Percentiles rank a stretch among this genome's conserved stretches.
These are phyloP conservation scores for Nelumbo lutea DNA, from an alignment of 164 flowering plant species.

Conservation along the genomic window DNA sequence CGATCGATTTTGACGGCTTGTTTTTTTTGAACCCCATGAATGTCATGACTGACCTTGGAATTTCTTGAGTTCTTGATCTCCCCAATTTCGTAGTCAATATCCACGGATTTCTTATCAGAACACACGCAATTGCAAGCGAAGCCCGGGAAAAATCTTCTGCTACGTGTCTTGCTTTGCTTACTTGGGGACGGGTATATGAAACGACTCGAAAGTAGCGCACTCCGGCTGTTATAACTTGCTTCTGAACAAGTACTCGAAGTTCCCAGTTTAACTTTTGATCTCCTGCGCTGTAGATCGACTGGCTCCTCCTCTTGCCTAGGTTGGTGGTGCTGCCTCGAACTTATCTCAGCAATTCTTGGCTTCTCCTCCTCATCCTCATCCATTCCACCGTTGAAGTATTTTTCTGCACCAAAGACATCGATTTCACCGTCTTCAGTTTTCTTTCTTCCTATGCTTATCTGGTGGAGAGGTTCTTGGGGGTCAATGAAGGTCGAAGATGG, in stretches of 20 bases:
- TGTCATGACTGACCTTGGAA: constrained; percentile 8
- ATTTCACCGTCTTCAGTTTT: constrained; percentile 49
- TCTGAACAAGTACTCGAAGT: constrained; percentile 58
- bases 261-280: constrained; percentile 19
- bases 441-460: constrained; percentile 15
- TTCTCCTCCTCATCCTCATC: constrained; percentile 12
- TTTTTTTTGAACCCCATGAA: constrained; percentile 7
- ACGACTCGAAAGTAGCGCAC: constrained; percentile 32
- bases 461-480: constrained; percentile 10
- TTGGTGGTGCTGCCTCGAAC: constrained; percentile 7
- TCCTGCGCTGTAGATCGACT: constrained; percentile 2
- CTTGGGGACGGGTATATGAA: constrained; percentile 15
- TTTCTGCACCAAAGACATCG: constrained; percentile 68
- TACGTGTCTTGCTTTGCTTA: constrained; percentile 7
- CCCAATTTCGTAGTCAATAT: constrained; percentile 12
- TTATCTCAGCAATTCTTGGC: constrained; percentile 9
- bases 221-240: constrained; percentile 75
- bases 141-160: constrained; percentile 32
- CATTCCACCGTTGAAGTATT: constrained; percentile 54
- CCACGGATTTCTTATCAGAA: constrained; percentile 45
- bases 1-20: constrained; percentile 7
- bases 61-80: constrained; percentile 1
- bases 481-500: neutral
- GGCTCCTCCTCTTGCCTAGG: constrained; percentile 19
- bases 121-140: constrained; percentile 55